Evolutionary conservation across 257 asterid genomes (phyloP).

Genomic region (Avicennia marina): DNA sequence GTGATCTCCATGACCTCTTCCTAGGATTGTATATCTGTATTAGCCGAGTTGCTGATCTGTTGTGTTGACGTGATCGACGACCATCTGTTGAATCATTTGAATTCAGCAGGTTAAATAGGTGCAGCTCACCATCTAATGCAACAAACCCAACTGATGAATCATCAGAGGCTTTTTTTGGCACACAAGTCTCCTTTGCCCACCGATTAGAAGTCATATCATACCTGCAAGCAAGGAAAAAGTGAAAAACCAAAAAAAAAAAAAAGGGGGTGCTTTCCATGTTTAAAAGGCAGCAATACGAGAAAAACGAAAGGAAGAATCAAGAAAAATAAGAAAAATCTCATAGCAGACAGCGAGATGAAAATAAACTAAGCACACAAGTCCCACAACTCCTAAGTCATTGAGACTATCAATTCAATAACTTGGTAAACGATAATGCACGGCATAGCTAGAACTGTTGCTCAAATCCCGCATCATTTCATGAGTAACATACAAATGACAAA

Average conservation of each 20-base stretch:
- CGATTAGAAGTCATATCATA: slow-evolving; percentile 50
- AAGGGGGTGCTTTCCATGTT: neutral
- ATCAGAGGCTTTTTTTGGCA: slow-evolving; percentile 54
- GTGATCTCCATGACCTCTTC: slow-evolving; percentile 61
- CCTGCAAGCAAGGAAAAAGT: slow-evolving; percentile 27
- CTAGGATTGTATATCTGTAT: slow-evolving; percentile 74
- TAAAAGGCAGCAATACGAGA: neutral
- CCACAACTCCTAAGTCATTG: neutral
- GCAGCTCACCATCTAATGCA: slow-evolving; percentile 66
- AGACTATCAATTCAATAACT: neutral
- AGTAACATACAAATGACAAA: neutral
- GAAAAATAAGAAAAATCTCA: neutral
- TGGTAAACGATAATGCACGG: neutral
- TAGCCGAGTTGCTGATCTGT: slow-evolving; percentile 49
- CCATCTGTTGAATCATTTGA: slow-evolving; percentile 31
- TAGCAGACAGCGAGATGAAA: neutral
- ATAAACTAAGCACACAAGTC: neutral
- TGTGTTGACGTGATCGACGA: slow-evolving; percentile 44
- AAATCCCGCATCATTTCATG: neutral
- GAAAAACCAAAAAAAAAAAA: neutral
- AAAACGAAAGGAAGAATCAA: no score
- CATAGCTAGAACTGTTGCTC: neutral
- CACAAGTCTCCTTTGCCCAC: slow-evolving; percentile 65
- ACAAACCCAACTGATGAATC: slow-evolving; percentile 69
- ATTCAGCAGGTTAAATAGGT: slow-evolving; percentile 43